Evolutionary conservation across 1,284 basidiomycete genomes (phyloP).

Genomic region (Fomitopsis betulina): DNA sequence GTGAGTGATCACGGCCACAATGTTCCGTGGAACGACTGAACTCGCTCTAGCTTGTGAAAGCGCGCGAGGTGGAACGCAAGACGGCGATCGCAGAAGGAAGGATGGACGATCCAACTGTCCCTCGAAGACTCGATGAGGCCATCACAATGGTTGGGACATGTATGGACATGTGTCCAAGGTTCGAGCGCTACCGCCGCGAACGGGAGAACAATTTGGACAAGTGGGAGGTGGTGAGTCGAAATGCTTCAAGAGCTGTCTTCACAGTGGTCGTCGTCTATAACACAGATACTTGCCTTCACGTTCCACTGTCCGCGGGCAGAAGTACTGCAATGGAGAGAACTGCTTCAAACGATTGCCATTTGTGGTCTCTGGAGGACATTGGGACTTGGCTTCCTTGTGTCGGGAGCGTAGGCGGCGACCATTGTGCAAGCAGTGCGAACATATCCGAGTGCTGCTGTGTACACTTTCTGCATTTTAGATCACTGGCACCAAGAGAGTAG

Average conservation of each 20-base stretch:
- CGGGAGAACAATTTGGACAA: conserved; percentile 86
- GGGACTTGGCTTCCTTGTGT: too few species aligned
- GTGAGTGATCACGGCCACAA: conserved; percentile 34
- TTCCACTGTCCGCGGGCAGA: too few species aligned
- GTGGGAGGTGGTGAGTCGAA: conserved; percentile 73
- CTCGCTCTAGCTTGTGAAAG: conserved; percentile 54
- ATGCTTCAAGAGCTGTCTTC: background rate
- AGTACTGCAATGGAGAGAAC: too few species aligned
- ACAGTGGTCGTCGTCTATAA: conserved; percentile 1
- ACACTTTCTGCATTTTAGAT: conserved; percentile 39
- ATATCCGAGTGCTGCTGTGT: background rate
- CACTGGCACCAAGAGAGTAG: conserved; percentile 72
- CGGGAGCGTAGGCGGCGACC: too few species aligned
- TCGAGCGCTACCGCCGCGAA: conserved; percentile 89
- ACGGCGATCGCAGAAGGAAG: conserved; percentile 79
- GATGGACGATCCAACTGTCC: conserved; percentile 80
- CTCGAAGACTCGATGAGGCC: conserved; percentile 81
- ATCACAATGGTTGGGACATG: conserved; percentile 91
- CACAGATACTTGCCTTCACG: too few species aligned
- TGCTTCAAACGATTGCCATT: background rate
- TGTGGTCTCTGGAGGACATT: background rate
- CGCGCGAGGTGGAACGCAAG: conserved; percentile 71
- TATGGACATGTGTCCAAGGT: conserved; percentile 90
- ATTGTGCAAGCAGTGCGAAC: too few species aligned
- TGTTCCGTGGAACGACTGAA: conserved; percentile 19